Base-by-base conservation (phyloP, 148 eudicot genomes). In the Camellia granthamiana region DNA sequence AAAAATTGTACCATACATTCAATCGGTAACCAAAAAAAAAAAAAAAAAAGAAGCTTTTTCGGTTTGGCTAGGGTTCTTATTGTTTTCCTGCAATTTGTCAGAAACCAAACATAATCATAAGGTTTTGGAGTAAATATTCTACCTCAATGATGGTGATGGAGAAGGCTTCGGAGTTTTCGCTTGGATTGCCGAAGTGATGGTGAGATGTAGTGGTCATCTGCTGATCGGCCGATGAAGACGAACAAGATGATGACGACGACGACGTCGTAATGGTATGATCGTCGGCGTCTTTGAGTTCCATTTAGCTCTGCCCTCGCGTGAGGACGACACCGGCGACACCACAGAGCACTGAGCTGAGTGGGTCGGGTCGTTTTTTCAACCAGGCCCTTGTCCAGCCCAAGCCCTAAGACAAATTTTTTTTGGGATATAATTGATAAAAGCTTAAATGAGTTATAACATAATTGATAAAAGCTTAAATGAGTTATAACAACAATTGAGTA, bases 131-230 rank as follows among this genome's bases (percentile, higher is more conserved):
- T 19, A 21, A 23, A 69, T 63, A 18, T 64, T 7, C 11, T 30
- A 88, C 97, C 97, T 93, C 97, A 16, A 90, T 84, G 52, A 93
- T 85, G 75, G 90, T 83, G 81, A 93, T 78, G 66, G 90, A 88
- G 85, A 90, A 89, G 81, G 84, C 74, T 46, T 85, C 84, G 0
- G 80, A 43, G 71, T 12, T 65, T 23, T 71, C 81, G 15, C 10
- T 74, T 3, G 80, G 42, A 51, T 85, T 72, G 43, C 91, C 86
- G 83, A 93, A 93, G 4, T 75, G 49, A 76, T 93, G 93, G 52
- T 59, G 81, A 61, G 92, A 90, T 55, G 81, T 21, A 0, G 92
- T 90, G 47, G 84, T 89, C 95, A 88, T 90, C 61, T 76, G 59
- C 60, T 55, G 66, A 70, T 58, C 61, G 72, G 12, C 38, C 41